phyloP scores from a whole-genome alignment of 352 stramenopile species.

The Elongisporangium undulatum region DNA sequence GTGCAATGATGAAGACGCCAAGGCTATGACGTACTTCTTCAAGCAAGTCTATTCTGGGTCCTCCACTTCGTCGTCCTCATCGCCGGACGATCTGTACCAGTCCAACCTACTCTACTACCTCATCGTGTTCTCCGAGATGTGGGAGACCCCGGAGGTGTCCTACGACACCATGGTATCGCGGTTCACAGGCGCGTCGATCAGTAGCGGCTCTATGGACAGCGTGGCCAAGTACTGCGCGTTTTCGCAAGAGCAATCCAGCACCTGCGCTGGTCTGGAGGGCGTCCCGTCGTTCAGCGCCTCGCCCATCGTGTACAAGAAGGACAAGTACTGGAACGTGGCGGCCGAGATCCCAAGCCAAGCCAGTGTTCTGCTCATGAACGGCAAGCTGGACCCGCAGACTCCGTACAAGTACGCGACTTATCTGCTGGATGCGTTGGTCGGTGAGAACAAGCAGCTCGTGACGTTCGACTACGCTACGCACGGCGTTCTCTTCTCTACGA shows the following conservation, averaged over 20 bases:
- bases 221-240: conserved; percentile 50
- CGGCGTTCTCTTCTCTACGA: conserved; percentile 23
- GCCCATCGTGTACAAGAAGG: conserved; percentile 32
- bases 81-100: conserved; percentile 16
- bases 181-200: conserved; percentile 20
- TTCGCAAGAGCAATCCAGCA: conserved; percentile 29
- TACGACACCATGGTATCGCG: conserved; percentile 8
- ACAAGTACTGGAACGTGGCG: conserved; percentile 47
- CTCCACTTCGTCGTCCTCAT: conserved; percentile 7
- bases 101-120: conserved; percentile 40
- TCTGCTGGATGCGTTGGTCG: conserved; percentile 22
- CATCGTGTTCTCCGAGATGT: conserved; percentile 50
- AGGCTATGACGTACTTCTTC: no score
- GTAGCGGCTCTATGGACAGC: conserved; percentile 20
- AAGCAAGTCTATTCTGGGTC: conserved; percentile 12
- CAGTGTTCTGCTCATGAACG: conserved; percentile 42
- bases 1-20: conserved; percentile 23
- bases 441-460: conserved; percentile 32
- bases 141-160: conserved; percentile 25
- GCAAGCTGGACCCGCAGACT: conserved; percentile 46
- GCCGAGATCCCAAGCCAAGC: conserved; percentile 27
- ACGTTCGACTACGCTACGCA: conserved; percentile 41
- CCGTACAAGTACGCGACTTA: conserved; percentile 44
- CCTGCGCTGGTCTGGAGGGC: conserved; percentile 14
- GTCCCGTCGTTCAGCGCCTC: conserved; percentile 6